These are phyloP conservation scores for Martensiomyces pterosporus DNA, from an alignment of 192 early-diverging fungal species.

Conservation along the genomic window DNA sequence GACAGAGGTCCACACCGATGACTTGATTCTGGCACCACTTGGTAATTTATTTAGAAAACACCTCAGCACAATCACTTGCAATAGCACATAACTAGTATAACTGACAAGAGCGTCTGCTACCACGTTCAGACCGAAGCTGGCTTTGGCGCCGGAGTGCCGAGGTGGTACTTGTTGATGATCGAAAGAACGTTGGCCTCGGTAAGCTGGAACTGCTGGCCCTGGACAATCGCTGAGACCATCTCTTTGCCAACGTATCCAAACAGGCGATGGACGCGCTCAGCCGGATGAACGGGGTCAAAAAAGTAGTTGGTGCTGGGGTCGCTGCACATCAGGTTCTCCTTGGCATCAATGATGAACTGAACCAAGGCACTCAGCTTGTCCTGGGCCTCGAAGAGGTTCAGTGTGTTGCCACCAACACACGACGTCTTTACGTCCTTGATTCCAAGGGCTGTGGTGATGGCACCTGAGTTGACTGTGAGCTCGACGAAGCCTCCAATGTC, in stretches of 20 bases:
- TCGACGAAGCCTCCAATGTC: constrained; percentile 41
- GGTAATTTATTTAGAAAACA: too few species aligned
- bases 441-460: not conserved
- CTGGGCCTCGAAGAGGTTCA: too few species aligned
- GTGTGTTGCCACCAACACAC: not conserved
- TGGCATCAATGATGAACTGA: not conserved
- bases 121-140: not conserved
- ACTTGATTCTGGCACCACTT: too few species aligned
- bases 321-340: not conserved
- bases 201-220: not conserved
- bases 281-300: constrained; percentile 36
- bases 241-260: constrained; percentile 25
- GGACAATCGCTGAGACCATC: not conserved
- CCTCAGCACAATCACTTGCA: too few species aligned
- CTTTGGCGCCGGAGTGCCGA: not conserved
- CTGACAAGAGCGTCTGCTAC: too few species aligned
- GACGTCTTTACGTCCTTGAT: too few species aligned
- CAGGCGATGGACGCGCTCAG: constrained; percentile 33
- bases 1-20: too few species aligned
- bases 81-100: too few species aligned
- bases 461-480: constrained; percentile 17
- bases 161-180: not conserved
- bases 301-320: constrained; percentile 21
- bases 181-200: not conserved
- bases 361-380: too few species aligned